A percentile compares a stretch with the other conserved stretches of the same genome.
These are phyloP conservation scores for Lachnellula suecica DNA, from an alignment of 2,329 filamentous ascomycete species.

Conservation along the genomic window DNA sequence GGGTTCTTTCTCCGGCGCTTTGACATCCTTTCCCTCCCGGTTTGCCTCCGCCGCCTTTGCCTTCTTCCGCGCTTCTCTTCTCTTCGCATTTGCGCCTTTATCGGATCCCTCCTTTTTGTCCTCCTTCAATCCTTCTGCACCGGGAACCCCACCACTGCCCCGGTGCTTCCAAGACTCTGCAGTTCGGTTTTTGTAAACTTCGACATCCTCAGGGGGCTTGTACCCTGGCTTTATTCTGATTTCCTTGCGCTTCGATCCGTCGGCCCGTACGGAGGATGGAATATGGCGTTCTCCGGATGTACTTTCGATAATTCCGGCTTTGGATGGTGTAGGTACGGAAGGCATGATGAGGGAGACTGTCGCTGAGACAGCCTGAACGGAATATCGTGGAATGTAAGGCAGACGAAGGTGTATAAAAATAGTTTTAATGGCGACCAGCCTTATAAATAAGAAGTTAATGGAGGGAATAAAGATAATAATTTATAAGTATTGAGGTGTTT, in stretches of 20 bases:
- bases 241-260: conserved; percentile 89
- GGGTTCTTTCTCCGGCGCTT: conserved; percentile 20
- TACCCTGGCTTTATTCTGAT: conserved; percentile 95
- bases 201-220: conserved; percentile 89
- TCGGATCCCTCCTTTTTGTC: conserved; percentile 45
- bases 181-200: conserved; percentile 91
- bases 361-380: not conserved
- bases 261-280: conserved; percentile 79
- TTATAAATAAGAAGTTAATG: too few species aligned
- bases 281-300: conserved; percentile 82
- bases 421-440: too few species aligned
- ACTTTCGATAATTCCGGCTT: conserved; percentile 73
- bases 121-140: conserved; percentile 61
- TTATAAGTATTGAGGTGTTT: not conserved
- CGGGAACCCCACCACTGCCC: conserved; percentile 69
- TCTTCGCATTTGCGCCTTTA: conserved; percentile 81
- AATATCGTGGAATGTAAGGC: too few species aligned
- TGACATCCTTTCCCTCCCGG: conserved; percentile 37
- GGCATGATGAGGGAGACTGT: conserved; percentile 30
- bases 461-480: not conserved
- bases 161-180: conserved; percentile 83
- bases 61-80: conserved; percentile 65
- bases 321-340: conserved; percentile 46
- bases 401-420: not conserved
- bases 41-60: conserved; percentile 42